Base-by-base conservation (phyloP, 1,139 yeast genomes). In the Debaryomycetaceae sp. region DNA sequence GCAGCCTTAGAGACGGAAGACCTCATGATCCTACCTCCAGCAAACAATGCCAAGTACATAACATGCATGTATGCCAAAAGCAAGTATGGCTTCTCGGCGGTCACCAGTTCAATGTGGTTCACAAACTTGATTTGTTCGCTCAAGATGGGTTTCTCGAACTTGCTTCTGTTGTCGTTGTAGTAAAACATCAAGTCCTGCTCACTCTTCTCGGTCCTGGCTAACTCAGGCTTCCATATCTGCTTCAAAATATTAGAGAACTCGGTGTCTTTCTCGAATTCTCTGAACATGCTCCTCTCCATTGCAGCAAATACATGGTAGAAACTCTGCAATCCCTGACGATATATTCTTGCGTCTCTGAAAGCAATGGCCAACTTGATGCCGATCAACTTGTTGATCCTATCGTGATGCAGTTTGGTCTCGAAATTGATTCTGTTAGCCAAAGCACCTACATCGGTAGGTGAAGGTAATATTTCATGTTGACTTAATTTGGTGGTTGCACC, bases 1-100 rank as follows among this genome's bases (percentile, higher is more conserved):
- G 85, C 70, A 31, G 90, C 83, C 56, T 76, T 80, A 41, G 85
- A 73, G 34, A 87, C 65, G 20, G 82, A 77, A 1, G 90, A 82
- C 48, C 85, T 71, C 81, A 87, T 77, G 42, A 87, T 75, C 51
- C 84, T 73, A 27, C 95, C 96, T 42, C 96, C 96, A 5, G 96
- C 96, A 67, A 88, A 88, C 42, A 88, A 74, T 1, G 95, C 96
- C 58, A 87, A 70, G 63, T 88, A 88, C 82, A 87, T 77, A 39
- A 87, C 95, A 59, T 87, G 96, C 69, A 88, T 79, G 63, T 87
- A 87, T n/a, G 96, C 95, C 46, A 88, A 70, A 36, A 87, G 65
- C 34, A 86, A 65, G 56, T 85, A 80, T 6, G 96, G 96, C 57
- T 84, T 83, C 41, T 77, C 81, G 33, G 61, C 60, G 23, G 85